Conservation (phyloP, 768 basidiomycete species). For the Lentinus tigrinus region DNA sequence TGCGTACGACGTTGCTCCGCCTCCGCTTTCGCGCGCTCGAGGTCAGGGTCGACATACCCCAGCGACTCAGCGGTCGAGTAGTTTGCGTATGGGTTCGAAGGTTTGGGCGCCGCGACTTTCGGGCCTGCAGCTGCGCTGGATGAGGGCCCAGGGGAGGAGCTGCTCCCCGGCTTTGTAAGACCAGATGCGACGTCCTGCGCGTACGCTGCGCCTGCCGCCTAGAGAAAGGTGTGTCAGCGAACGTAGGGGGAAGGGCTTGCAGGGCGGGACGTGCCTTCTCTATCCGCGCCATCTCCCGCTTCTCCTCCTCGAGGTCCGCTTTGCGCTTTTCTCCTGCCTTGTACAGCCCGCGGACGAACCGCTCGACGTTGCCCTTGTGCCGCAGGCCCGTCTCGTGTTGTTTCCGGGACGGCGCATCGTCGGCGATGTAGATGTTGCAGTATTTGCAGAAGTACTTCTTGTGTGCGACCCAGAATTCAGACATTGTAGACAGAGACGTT, state of each 20-base stretch:
- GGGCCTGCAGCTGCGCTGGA: slow-evolving; percentile 38
- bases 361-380: slow-evolving; percentile 92
- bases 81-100: slow-evolving; percentile 70
- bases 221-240: slow-evolving; percentile 2
- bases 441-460: slow-evolving; percentile 96
- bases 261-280: slow-evolving; percentile 57
- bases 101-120: slow-evolving; percentile 39
- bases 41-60: slow-evolving; percentile 78
- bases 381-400: slow-evolving; percentile 93
- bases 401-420: slow-evolving; percentile 88
- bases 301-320: slow-evolving; percentile 83
- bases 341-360: slow-evolving; percentile 90
- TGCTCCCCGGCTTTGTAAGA: slow-evolving; percentile 43
- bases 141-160: slow-evolving; percentile 30
- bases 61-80: slow-evolving; percentile 88
- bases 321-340: slow-evolving; percentile 88
- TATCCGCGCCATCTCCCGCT: slow-evolving; percentile 80
- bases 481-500: no score
- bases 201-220: slow-evolving; percentile 82
- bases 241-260: background rate
- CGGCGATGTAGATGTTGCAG: slow-evolving; percentile 95
- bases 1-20: slow-evolving; percentile 57
- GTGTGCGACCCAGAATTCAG: slow-evolving; percentile 90
- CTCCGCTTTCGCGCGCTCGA: slow-evolving; percentile 60
- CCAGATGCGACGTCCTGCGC: slow-evolving; percentile 77